Conservation (phyloP, 352 stramenopile species). For the Pythium myriotylum region DNA sequence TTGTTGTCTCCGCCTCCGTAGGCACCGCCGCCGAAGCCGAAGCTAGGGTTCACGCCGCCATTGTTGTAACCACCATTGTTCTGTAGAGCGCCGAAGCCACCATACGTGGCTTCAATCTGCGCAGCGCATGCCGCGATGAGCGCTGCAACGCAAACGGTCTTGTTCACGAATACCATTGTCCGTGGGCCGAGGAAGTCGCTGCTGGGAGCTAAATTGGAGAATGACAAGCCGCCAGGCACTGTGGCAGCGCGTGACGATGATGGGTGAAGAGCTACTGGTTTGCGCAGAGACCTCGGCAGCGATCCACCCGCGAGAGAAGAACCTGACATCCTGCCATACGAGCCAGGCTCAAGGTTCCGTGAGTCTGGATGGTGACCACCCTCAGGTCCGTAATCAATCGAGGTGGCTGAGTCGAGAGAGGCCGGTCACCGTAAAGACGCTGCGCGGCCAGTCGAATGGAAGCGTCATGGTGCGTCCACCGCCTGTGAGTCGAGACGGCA, state of each 20-base stretch:
- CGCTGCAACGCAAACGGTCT: slow-evolving; percentile 5
- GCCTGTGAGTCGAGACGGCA: too few species aligned
- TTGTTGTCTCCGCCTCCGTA: background rate
- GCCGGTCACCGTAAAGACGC: too few species aligned
- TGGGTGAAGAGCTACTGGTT: slow-evolving; percentile 9
- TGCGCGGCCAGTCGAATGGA: too few species aligned
- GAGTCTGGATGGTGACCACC: background rate
- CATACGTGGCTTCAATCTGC: slow-evolving; percentile 12
- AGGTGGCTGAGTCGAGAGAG: too few species aligned
- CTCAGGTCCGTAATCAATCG: background rate
- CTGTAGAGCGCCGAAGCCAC: slow-evolving; percentile 1
- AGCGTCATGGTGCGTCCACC: too few species aligned
- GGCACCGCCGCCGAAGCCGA: background rate
- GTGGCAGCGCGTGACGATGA: background rate
- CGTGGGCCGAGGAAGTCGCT: background rate
- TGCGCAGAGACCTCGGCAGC: background rate
- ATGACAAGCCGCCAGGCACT: slow-evolving; percentile 4
- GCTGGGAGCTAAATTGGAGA: slow-evolving; percentile 7
- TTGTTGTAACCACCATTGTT: background rate
- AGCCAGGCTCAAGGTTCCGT: background rate
- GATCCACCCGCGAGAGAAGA: background rate
- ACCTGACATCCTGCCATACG: background rate
- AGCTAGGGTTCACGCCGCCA: background rate
- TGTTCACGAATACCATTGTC: slow-evolving; percentile 21
- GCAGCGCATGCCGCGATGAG: slow-evolving; percentile 9